Percentiles rank a stretch among this genome's conserved stretches.
phyloP scores from a whole-genome alignment of 1,284 basidiomycete species.

The Apiotrichum mycotoxinovorans region DNA sequence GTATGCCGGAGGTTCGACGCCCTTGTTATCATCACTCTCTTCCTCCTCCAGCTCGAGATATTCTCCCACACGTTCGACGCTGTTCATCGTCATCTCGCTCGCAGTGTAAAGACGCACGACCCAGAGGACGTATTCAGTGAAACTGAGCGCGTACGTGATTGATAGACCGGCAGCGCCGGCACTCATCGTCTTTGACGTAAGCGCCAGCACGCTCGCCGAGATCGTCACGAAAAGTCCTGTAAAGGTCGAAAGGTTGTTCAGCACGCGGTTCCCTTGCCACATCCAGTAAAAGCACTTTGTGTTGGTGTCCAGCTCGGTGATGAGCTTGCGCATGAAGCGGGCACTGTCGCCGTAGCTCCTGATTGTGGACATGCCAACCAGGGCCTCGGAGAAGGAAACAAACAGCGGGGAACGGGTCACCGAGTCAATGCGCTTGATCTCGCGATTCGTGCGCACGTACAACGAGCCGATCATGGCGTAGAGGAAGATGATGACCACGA shows the following conservation, averaged over 20 bases:
- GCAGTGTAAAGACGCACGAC: constrained; percentile 52
- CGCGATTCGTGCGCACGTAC: constrained; percentile 54
- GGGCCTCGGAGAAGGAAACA: constrained; percentile 53
- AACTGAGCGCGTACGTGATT: constrained; percentile 47
- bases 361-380: constrained; percentile 54
- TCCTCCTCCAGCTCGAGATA: constrained; percentile 52
- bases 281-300: constrained; percentile 49
- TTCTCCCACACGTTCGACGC: constrained; percentile 54
- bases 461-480: constrained; percentile 51
- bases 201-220: constrained; percentile 50
- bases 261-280: constrained; percentile 52
- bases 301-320: constrained; percentile 52
- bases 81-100: constrained; percentile 51
- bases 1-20: constrained; percentile 52
- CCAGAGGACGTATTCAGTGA: constrained; percentile 53
- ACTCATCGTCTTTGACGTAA: constrained; percentile 43
- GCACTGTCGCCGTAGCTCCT: constrained; percentile 54
- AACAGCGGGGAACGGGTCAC: constrained; percentile 57
- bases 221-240: constrained; percentile 52
- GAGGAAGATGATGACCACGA: constrained; percentile 48
- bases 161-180: constrained; percentile 48
- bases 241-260: constrained; percentile 52
- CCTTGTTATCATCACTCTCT: constrained; percentile 48
- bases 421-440: constrained; percentile 57
- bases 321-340: constrained; percentile 51